Percentiles rank a stretch among this genome's conserved stretches.
These are phyloP conservation scores for Leucocoprinus leucothites DNA, from an alignment of 768 basidiomycete genomes.

Conservation along the genomic window DNA sequence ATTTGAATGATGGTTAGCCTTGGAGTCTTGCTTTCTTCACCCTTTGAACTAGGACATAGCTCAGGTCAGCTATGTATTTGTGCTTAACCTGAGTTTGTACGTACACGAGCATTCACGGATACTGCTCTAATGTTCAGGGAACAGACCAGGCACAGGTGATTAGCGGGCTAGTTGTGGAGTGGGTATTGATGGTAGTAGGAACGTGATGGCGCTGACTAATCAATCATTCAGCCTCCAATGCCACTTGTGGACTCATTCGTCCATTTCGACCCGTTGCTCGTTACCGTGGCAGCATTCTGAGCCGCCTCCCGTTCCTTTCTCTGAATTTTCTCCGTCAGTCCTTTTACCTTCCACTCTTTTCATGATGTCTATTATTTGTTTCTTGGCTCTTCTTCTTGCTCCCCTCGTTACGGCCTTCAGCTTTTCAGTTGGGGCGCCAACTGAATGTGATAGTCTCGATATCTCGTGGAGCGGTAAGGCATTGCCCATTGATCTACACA, in stretches of 20 bases:
- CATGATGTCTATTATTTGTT: constrained; percentile 17
- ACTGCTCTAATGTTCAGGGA: no score
- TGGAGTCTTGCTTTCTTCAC: no score
- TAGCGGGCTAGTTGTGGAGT: no score
- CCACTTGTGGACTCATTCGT: not conserved
- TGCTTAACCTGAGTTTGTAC: no score
- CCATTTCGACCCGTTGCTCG: constrained; percentile 1
- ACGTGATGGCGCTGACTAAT: constrained; percentile 1
- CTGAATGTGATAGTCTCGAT: constrained; percentile 59
- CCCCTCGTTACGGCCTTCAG: constrained; percentile 38
- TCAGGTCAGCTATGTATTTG: no score
- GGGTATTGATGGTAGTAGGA: not conserved
- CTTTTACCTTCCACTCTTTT: constrained; percentile 17
- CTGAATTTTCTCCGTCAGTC: constrained; percentile 18
- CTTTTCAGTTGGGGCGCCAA: constrained; percentile 39
- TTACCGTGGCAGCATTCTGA: constrained; percentile 11
- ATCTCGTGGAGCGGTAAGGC: constrained; percentile 61
- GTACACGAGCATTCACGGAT: no score
- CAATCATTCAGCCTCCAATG: not conserved
- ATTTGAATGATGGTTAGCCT: no score
- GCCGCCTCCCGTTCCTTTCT: not conserved
- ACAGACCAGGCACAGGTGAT: no score
- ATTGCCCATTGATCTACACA: not conserved
- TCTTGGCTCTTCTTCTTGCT: constrained; percentile 21
- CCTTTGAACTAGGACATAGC: no score